These are phyloP conservation scores for Sporothrix curviconia DNA, from an alignment of 2,329 filamentous ascomycete species.

Conservation along the genomic window DNA sequence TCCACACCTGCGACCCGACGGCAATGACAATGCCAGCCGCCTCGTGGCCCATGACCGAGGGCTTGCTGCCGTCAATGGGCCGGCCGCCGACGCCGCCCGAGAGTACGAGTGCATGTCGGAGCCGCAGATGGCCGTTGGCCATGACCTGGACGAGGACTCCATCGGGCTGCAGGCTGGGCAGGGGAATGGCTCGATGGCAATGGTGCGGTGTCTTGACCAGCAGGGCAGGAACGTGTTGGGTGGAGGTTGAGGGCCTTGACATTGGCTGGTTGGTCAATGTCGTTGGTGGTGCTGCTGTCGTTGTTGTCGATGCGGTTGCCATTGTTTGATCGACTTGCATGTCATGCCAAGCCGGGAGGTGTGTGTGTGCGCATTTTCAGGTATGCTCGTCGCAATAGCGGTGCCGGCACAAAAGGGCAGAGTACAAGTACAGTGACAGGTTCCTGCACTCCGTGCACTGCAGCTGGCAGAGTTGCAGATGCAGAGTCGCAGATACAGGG, in stretches of 20 bases:
- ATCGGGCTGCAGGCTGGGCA: slow-evolving; percentile 61
- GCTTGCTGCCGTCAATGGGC: slow-evolving; percentile 57
- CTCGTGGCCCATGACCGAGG: slow-evolving; percentile 67
- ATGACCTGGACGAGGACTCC: slow-evolving; percentile 75
- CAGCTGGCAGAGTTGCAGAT: too few species aligned
- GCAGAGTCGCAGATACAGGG: neutral
- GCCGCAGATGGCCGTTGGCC: slow-evolving; percentile 83
- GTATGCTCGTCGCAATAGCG: neutral
- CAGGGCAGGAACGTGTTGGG: slow-evolving; percentile 13
- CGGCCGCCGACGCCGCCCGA: slow-evolving; percentile 84
- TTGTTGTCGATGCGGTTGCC: too few species aligned
- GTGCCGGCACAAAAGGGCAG: neutral
- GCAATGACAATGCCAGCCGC: slow-evolving; percentile 72
- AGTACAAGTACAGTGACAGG: too few species aligned
- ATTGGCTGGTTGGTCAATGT: too few species aligned
- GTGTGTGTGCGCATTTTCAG: neutral
- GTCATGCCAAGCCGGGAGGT: too few species aligned
- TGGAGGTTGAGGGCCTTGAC: slow-evolving; percentile 4
- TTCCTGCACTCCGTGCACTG: too few species aligned
- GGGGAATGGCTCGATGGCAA: slow-evolving; percentile 68
- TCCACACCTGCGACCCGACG: slow-evolving; percentile 57
- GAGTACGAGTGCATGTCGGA: slow-evolving; percentile 83
- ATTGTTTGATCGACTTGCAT: too few species aligned
- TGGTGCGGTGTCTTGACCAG: slow-evolving; percentile 43
- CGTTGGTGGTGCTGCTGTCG: too few species aligned